Conservation (phyloP, 2,329 filamentous ascomycete genomes). For the Intubia oerlemansii region DNA sequence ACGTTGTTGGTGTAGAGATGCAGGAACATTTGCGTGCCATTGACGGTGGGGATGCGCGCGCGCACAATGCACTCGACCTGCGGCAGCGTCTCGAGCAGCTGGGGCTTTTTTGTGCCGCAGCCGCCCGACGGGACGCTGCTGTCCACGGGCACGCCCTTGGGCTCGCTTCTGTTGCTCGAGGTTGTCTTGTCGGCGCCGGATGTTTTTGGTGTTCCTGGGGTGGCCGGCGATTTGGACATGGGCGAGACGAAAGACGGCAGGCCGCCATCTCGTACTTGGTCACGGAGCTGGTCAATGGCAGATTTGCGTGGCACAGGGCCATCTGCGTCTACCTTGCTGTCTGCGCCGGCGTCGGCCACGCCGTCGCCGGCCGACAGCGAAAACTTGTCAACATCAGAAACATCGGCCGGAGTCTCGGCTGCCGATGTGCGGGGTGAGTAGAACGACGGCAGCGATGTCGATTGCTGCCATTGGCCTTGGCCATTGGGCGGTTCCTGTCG, state of each 20-base stretch:
- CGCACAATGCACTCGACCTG: slow-evolving; percentile 85
- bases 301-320: no score
- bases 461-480: no score
- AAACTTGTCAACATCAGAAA: slow-evolving; percentile 6
- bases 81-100: slow-evolving; percentile 54
- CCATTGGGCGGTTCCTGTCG: no score
- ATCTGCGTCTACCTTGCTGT: no score
- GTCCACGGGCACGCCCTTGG: slow-evolving; percentile 37
- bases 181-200: no score
- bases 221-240: slow-evolving; percentile 1
- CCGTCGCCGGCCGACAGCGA: neutral
- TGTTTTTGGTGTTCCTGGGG: no score
- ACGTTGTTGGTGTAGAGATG: slow-evolving; percentile 86
- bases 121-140: slow-evolving; percentile 34
- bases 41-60: slow-evolving; percentile 82
- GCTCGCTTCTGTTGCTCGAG: no score
- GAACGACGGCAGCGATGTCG: slow-evolving; percentile 6
- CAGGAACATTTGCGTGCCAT: slow-evolving; percentile 87
- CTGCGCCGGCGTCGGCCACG: no score
- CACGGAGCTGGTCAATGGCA: neutral
- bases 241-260: slow-evolving; percentile 4
- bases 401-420: slow-evolving; percentile 4
- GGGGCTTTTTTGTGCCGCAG: slow-evolving; percentile 43
- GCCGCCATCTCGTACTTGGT: neutral
- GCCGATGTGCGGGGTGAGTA: slow-evolving; percentile 7